Evolutionary conservation across 495 filamentous ascomycete species (phyloP).

Genomic region (Oleoguttula mirabilis): DNA sequence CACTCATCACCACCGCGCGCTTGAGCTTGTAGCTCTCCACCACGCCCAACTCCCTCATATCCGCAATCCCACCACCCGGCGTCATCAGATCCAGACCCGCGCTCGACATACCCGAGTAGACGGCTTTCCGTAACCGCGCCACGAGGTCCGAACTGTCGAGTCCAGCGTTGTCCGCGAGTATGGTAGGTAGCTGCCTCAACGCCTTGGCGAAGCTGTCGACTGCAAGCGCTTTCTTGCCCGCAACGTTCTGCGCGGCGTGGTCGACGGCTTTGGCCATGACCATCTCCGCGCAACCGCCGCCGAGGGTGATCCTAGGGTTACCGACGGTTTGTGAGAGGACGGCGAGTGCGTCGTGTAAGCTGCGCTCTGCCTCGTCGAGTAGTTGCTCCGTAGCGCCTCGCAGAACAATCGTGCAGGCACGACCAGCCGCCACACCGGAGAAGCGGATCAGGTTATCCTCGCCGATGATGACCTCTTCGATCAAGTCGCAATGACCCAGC

Average conservation of each 20-base stretch:
- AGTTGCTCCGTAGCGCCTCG: slow-evolving; percentile 94
- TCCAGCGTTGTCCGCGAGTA: slow-evolving; percentile 93
- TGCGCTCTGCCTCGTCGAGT: slow-evolving; percentile 91
- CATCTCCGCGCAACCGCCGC: slow-evolving; percentile 96
- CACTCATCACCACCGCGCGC: slow-evolving; percentile 87
- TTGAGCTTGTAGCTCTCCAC: slow-evolving; percentile 99
- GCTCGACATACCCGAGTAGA: slow-evolving; percentile 85
- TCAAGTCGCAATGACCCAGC: slow-evolving; percentile 86
- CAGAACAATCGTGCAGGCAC: slow-evolving; percentile 93
- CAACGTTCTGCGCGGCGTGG: slow-evolving; percentile 81
- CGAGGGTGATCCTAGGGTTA: slow-evolving; percentile 86
- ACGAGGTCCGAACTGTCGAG: slow-evolving; percentile 91
- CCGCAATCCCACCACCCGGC: slow-evolving; percentile 83
- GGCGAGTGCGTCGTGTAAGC: slow-evolving; percentile 88
- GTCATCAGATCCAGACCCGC: slow-evolving; percentile 82
- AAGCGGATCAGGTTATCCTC: slow-evolving; percentile 96
- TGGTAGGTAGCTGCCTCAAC: slow-evolving; percentile 85
- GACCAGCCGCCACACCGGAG: slow-evolving; percentile 85
- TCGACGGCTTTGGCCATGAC: slow-evolving; percentile 97
- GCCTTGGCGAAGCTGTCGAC: slow-evolving; percentile 83
- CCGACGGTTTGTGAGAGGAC: slow-evolving; percentile 94
- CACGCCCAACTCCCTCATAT: slow-evolving; percentile 95
- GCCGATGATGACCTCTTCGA: slow-evolving; percentile 95
- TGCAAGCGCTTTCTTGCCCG: slow-evolving; percentile 91
- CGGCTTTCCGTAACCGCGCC: slow-evolving; percentile 77